phyloP scores from a whole-genome alignment of 179 eudicot species.

The Beta corolliflora region DNA sequence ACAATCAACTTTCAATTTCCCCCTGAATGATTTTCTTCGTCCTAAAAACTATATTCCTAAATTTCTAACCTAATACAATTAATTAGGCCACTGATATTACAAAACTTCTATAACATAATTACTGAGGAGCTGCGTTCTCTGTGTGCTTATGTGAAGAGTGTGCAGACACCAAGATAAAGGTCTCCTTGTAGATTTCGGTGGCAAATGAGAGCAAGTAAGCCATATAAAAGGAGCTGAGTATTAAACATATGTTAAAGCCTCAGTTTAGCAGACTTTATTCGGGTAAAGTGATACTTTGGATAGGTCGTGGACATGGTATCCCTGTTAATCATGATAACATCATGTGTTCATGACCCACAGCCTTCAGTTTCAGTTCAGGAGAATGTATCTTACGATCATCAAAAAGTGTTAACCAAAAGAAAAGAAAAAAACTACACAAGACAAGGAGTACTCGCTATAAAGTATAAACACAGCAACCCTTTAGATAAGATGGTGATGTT shows the following conservation, averaged over 20 bases:
- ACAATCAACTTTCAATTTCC: too few species aligned
- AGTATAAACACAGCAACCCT: not conserved
- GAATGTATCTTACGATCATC: not conserved
- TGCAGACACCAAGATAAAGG: not conserved
- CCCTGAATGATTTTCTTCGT: too few species aligned
- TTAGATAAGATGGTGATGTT: not conserved
- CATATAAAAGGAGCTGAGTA: too few species aligned
- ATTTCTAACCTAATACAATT: not conserved
- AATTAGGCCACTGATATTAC: not conserved
- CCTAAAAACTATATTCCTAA: too few species aligned
- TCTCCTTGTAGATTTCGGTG: not conserved
- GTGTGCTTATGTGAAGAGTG: not conserved
- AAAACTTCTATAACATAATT: not conserved
- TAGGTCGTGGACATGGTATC: not conserved
- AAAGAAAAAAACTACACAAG: not conserved
- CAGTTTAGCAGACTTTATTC: not conserved
- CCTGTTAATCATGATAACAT: not conserved
- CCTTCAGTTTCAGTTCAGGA: slow-evolving; percentile 10
- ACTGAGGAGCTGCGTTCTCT: not conserved
- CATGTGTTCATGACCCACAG: not conserved
- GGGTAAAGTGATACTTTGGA: not conserved
- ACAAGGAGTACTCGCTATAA: not conserved
- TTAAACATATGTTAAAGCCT: too few species aligned
- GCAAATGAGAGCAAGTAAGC: not conserved
- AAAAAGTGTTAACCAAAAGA: not conserved